These are phyloP conservation scores for Rhizopogon rudus DNA, from an alignment of 768 basidiomycete genomes.

Conservation along the genomic window DNA sequence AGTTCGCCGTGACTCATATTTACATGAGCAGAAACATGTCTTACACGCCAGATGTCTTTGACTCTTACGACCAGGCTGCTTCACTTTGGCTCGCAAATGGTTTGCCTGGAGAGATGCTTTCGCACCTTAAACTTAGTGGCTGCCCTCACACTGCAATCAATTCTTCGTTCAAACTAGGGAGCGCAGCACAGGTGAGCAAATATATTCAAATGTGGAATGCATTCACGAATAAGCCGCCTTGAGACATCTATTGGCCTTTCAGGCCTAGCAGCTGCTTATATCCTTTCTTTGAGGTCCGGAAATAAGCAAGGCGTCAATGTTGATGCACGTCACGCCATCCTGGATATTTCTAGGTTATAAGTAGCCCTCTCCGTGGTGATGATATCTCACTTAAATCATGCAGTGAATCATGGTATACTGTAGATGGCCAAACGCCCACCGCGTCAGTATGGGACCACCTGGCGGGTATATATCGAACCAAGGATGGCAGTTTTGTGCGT, in stretches of 20 bases:
- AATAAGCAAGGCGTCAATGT: slow-evolving; percentile 44
- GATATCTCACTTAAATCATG: slow-evolving; percentile 23
- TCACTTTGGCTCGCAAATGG: slow-evolving; percentile 36
- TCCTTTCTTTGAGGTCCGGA: slow-evolving; percentile 43
- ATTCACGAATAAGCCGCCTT: neutral
- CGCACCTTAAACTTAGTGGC: slow-evolving; percentile 30
- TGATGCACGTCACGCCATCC: slow-evolving; percentile 49
- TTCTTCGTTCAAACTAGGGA: slow-evolving; percentile 51
- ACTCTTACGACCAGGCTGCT: slow-evolving; percentile 10
- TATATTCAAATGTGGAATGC: neutral
- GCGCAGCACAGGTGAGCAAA: slow-evolving; percentile 44
- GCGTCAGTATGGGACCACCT: slow-evolving; percentile 41
- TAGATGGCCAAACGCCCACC: slow-evolving; percentile 32
- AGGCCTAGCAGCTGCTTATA: slow-evolving; percentile 47
- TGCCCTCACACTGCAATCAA: slow-evolving; percentile 40
- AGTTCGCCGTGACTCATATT: no score
- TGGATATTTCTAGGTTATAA: slow-evolving; percentile 44
- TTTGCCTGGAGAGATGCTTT: slow-evolving; percentile 33
- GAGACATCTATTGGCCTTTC: slow-evolving; percentile 47
- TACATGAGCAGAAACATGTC: neutral
- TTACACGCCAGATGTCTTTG: neutral
- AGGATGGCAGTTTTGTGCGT: slow-evolving; percentile 43
- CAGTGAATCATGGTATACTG: slow-evolving; percentile 46
- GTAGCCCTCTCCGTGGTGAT: neutral
- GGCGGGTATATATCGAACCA: slow-evolving; percentile 51